Base-by-base conservation (phyloP, 495 filamentous ascomycete species). In the Aspergillus nanangensis region DNA sequence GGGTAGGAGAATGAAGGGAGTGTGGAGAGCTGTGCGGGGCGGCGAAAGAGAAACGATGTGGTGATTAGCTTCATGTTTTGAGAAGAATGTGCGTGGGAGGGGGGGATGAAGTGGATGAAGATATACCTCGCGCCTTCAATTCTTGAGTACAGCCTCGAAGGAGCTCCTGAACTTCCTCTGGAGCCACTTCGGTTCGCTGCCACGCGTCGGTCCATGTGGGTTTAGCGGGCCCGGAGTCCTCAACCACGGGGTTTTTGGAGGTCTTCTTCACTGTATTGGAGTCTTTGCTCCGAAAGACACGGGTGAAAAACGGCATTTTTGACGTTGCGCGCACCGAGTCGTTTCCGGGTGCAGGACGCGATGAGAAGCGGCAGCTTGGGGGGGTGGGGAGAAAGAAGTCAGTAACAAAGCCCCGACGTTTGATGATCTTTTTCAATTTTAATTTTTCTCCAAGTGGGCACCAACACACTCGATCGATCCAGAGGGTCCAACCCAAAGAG, bases 1-100 rank as follows among this genome's bases (percentile, higher is more conserved):
- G 7, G 93, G 94, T n/a, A 98, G 79, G 15, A 98, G 83, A 38
- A 97, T 73, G 65, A 98, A 96, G 1, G 93, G 93, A 45, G 87
- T 84, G 60, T 93, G 85, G 52, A 96, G 82, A 51, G 82, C 90
- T 93, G 60, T 45, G 32, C 11, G 2, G 17, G 15, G 15, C 34
- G 15, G 29, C 13, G 47, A 52, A 31, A 33, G 35, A 48, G 53
- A 33, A 50, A 32, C 34, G 35, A 33, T 35, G 45, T 34, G 60
- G 61, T 55, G 58, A 71, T 68, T 56, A 71, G 66, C 59, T 60
- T 11, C 7, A 29, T 29, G 5, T 5, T 55, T 17, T 61, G 45
- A 34, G 52, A 53, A 60, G 48, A 57, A 60, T 58, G 56, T 46
- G 51, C 48, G 31, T 55, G 45, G 14, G 25, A 20, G 20, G 20